phyloP scores from a whole-genome alignment of 2,329 filamentous ascomycete species.

The Nemania diffusa region DNA sequence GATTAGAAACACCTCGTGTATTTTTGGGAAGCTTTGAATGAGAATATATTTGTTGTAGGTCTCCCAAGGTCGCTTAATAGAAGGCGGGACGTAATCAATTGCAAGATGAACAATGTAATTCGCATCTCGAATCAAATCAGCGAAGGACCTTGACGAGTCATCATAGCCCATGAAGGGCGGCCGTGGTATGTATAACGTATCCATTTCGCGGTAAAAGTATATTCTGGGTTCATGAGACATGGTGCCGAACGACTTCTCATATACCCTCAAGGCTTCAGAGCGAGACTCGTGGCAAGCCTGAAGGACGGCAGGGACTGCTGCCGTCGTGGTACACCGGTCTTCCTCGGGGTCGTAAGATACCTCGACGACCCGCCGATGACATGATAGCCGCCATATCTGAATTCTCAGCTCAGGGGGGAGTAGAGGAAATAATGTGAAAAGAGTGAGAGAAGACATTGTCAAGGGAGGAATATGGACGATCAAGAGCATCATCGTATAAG shows the following conservation, averaged over 20 bases:
- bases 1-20: conserved; percentile 53
- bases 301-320: conserved; percentile 54
- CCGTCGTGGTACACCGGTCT: conserved; percentile 52
- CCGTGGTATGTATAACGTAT: conserved; percentile 54
- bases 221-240: conserved; percentile 46
- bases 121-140: conserved; percentile 50
- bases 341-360: conserved; percentile 52
- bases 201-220: conserved; percentile 48
- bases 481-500: not conserved
- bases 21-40: conserved; percentile 51
- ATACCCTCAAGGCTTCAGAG: conserved; percentile 54
- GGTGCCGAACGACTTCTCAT: conserved; percentile 52
- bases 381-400: conserved; percentile 54
- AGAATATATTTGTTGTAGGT: conserved; percentile 61
- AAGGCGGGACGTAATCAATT: conserved; percentile 58
- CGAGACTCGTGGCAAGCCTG: conserved; percentile 57
- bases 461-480: conserved; percentile 3
- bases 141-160: conserved; percentile 55
- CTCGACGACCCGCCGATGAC: conserved; percentile 53
- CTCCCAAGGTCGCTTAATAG: conserved; percentile 61
- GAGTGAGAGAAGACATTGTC: conserved; percentile 38
- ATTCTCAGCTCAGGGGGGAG: conserved; percentile 55
- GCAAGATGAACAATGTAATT: conserved; percentile 54
- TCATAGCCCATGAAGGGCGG: conserved; percentile 55
- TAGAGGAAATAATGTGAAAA: conserved; percentile 50